Evolutionary conservation across 1,139 yeast genomes (phyloP).

Genomic region (Hemisphaericaspora subhashii): DNA sequence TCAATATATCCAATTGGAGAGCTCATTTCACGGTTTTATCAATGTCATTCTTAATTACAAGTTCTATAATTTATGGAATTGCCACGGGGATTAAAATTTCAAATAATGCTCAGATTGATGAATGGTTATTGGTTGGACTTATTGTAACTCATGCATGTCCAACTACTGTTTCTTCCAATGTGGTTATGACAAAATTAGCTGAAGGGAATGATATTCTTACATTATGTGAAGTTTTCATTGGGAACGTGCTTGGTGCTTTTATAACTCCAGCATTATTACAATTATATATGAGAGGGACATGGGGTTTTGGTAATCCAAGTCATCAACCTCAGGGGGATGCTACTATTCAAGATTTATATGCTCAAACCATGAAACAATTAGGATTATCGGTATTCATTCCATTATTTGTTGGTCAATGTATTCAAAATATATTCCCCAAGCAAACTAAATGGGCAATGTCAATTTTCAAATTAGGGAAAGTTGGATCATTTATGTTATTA

Average conservation of each 20-base stretch:
- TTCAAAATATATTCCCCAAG: constrained; percentile 67
- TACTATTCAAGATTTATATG: constrained; percentile 58
- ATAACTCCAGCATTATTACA: constrained; percentile 83
- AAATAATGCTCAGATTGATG: constrained; percentile 56
- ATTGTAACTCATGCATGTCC: constrained; percentile 86
- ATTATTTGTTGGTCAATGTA: constrained; percentile 79
- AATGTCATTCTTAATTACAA: constrained; percentile 71
- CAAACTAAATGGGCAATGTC: constrained; percentile 61
- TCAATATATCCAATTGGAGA: constrained; percentile 72
- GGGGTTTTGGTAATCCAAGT: constrained; percentile 85
- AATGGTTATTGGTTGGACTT: constrained; percentile 76
- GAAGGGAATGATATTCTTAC: constrained; percentile 80
- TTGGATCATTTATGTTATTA: constrained; percentile 76
- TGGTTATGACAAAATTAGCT: constrained; percentile 85
- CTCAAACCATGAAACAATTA: constrained; percentile 78
- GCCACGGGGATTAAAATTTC: constrained; percentile 66
- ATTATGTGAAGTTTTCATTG: constrained; percentile 80
- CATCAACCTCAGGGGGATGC: constrained; percentile 40
- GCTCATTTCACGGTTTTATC: constrained; percentile 73
- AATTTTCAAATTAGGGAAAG: constrained; percentile 62
- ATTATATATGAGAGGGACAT: constrained; percentile 58
- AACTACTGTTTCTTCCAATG: constrained; percentile 87
- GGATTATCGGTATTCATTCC: constrained; percentile 86
- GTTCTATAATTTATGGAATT: constrained; percentile 73
- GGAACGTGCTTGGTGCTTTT: constrained; percentile 82